Evolutionary conservation across 495 filamentous ascomycete genomes (phyloP).

Genomic region (Talaromyces adpressus): DNA sequence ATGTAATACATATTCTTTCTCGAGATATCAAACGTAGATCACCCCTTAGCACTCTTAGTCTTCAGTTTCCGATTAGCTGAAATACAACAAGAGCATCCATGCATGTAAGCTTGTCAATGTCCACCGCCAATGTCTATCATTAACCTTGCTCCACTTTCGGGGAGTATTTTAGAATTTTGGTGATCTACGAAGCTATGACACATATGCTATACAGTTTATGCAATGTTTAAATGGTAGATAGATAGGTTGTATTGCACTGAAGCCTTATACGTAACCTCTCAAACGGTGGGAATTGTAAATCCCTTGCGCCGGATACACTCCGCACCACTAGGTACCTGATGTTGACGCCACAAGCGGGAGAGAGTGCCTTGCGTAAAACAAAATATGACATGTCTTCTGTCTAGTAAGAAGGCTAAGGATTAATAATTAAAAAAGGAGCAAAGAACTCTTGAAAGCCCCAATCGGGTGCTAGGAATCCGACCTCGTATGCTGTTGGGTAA

Average conservation of each 20-base stretch:
- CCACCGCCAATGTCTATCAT: not conserved
- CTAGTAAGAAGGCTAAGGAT: not conserved
- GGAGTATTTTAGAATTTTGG: not conserved
- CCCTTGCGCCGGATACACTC: slow-evolving; percentile 2
- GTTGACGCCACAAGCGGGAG: not conserved
- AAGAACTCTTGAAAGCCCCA: not conserved
- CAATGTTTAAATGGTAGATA: not conserved
- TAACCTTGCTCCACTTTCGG: not conserved
- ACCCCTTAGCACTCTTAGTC: not conserved
- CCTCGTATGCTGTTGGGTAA: not conserved
- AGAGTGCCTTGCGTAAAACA: not conserved
- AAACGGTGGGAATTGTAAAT: not conserved
- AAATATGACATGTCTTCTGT: not conserved
- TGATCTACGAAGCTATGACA: not conserved
- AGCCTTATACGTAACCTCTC: not conserved
- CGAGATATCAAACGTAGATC: not conserved
- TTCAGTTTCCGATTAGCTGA: not conserved
- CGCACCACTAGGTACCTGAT: not conserved
- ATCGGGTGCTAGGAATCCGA: not conserved
- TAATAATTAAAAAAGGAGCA: not conserved
- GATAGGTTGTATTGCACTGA: not conserved
- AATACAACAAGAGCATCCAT: not conserved
- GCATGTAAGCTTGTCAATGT: not conserved
- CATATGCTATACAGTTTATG: not conserved
- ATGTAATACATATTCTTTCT: not conserved